These are phyloP conservation scores for Linum usitatissimum DNA, from an alignment of 345 rosid genomes.

Conservation along the genomic window DNA sequence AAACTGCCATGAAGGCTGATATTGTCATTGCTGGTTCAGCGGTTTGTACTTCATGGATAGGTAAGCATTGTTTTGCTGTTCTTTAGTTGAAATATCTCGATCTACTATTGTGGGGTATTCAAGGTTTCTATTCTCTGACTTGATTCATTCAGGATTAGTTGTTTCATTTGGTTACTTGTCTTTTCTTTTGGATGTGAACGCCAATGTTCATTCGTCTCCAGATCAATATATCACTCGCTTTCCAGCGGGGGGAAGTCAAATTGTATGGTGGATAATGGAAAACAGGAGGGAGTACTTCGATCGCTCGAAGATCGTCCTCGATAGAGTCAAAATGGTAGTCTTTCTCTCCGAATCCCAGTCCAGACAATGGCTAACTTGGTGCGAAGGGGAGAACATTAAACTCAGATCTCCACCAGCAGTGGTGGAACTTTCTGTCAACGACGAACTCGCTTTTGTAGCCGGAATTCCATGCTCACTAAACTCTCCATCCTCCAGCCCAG, in stretches of 20 bases:
- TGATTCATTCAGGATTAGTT: background rate
- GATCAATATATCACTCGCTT: slow-evolving; percentile 75
- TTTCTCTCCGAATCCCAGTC: slow-evolving; percentile 80
- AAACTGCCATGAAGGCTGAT: slow-evolving; percentile 91
- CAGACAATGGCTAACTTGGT: slow-evolving; percentile 85
- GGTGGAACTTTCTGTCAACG: slow-evolving; percentile 82
- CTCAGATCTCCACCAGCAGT: slow-evolving; percentile 72
- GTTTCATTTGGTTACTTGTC: no score
- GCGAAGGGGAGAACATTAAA: slow-evolving; percentile 66
- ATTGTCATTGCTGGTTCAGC: slow-evolving; percentile 96
- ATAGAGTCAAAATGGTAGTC: slow-evolving; percentile 70
- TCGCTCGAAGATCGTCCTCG: slow-evolving; percentile 60
- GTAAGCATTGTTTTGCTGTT: slow-evolving; percentile 25
- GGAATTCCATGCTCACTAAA: slow-evolving; percentile 68
- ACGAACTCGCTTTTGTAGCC: slow-evolving; percentile 88
- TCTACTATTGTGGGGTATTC: background rate
- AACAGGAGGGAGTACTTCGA: slow-evolving; percentile 86
- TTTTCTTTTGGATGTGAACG: background rate
- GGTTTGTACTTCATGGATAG: slow-evolving; percentile 93
- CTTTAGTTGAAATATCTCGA: background rate
- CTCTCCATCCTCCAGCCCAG: slow-evolving; percentile 45
- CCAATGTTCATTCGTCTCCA: slow-evolving; percentile 25
- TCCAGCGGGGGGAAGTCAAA: slow-evolving; percentile 93
- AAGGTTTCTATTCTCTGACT: background rate
- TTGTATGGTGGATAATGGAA: slow-evolving; percentile 99